These are phyloP conservation scores for Tylopilus subfusipes DNA, from an alignment of 768 basidiomycete species.

Conservation along the genomic window DNA sequence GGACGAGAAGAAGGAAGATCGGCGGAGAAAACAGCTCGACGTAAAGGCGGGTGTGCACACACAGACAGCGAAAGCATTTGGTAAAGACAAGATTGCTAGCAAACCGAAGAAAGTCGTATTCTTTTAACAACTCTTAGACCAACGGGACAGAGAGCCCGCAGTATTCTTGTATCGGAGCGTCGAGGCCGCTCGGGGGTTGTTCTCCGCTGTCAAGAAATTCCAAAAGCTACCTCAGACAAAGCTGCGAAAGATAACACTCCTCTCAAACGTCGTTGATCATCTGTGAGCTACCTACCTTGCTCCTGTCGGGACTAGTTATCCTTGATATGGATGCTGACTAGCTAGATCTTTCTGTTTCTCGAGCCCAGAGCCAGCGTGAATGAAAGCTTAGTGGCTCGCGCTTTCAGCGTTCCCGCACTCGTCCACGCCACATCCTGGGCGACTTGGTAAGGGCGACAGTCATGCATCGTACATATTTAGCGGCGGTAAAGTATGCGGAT, in stretches of 20 bases:
- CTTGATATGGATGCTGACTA: too few species aligned
- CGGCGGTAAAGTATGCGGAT: too few species aligned
- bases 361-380: too few species aligned
- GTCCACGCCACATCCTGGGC: too few species aligned
- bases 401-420: too few species aligned
- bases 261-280: neutral
- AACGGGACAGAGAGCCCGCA: neutral
- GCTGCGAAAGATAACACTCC: neutral
- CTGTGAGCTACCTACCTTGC: too few species aligned
- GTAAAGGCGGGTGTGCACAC: conserved; percentile 45
- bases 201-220: neutral
- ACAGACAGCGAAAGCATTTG: conserved; percentile 36
- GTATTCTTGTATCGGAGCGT: neutral
- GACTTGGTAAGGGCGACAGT: too few species aligned
- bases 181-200: neutral
- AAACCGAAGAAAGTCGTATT: conserved; percentile 45
- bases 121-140: conserved; percentile 33
- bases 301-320: too few species aligned
- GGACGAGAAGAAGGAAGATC: conserved; percentile 51
- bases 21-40: conserved; percentile 39
- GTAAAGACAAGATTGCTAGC: conserved; percentile 21
- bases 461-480: too few species aligned
- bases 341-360: too few species aligned
- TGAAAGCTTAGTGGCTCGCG: too few species aligned
- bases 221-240: too few species aligned